Base-by-base conservation (phyloP, 805 yeast genomes). In the Crinitomyces ghanaensis region DNA sequence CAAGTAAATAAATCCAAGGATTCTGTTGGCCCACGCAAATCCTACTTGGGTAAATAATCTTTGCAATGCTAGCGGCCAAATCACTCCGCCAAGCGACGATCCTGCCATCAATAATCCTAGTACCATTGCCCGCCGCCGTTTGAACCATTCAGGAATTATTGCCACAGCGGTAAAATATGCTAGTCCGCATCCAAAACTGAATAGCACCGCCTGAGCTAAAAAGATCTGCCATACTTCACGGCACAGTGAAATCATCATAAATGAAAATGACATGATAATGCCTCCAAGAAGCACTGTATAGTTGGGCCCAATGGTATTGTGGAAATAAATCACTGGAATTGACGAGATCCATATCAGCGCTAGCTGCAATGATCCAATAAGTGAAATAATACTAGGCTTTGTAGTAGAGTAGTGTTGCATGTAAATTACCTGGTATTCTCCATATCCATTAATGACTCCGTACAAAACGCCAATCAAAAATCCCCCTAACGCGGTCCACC, bases 101-200 rank as follows among this genome's bases (percentile, higher is more conserved):
- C 77, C 76, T 36, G 63, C 57, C 2, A 70, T 65, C 0, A 73
- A 70, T 1, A 64, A 38, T 15, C 72, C 67, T 9, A 64, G 57
- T 1, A 75, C 77, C 38, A 64, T 59, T 1, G 77, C 85, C 44
- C 85, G 60, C 44, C 63, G 74, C 21, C 53, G 56, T 24, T 61
- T 55, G 50, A 77, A 78, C 77, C 81, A 78, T 39, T 78, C 82
- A 17, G 75, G 70, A 1, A 76, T 63, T 12, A 71, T 72, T 5
- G 80, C 45, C 25, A 68, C 55, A 2, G 66, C 61, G 2, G 71
- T 68, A 4, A 66, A 46, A 38, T 58, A 66, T 14, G 65, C 44
- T 19, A 68, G 41, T 4, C 65, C 63, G 21, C 65, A 57, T n/a
- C 73, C 67, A 11, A 66, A 35, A 2, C 75, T 75, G 34, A 62